phyloP scores from a whole-genome alignment of 768 basidiomycete species.

The Lactifluus volemus region DNA sequence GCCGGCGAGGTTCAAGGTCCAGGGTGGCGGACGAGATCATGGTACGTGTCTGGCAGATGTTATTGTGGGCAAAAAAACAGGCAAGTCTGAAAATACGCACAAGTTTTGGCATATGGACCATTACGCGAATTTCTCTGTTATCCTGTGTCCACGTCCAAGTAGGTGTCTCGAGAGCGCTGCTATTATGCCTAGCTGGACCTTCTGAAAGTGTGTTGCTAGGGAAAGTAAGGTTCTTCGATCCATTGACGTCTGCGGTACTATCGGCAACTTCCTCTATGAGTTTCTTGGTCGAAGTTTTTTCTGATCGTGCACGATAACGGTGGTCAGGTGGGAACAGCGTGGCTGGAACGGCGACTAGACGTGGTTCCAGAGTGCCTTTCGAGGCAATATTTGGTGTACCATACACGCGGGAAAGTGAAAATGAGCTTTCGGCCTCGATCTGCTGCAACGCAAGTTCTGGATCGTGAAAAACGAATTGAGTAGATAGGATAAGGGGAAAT shows the following conservation, averaged over 20 bases:
- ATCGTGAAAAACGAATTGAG: not conserved
- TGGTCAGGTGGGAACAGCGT: slow-evolving; percentile 29
- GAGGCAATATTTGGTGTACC: slow-evolving; percentile 67
- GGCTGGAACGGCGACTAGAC: slow-evolving; percentile 48
- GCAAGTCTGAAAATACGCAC: slow-evolving; percentile 33
- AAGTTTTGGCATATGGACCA: slow-evolving; percentile 45
- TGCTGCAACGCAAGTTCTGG: slow-evolving; percentile 62
- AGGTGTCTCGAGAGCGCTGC: slow-evolving; percentile 23
- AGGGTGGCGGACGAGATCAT: slow-evolving; percentile 42
- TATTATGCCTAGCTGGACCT: not conserved
- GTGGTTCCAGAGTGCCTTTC: slow-evolving; percentile 58
- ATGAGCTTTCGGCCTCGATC: slow-evolving; percentile 49
- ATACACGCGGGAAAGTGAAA: slow-evolving; percentile 60
- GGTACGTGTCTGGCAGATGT: slow-evolving; percentile 35
- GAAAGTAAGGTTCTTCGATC: slow-evolving; percentile 30
- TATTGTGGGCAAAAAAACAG: not conserved
- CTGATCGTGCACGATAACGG: slow-evolving; percentile 12
- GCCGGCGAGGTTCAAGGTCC: slow-evolving; percentile 54
- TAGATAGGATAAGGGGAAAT: not conserved
- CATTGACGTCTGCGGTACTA: slow-evolving; percentile 28
- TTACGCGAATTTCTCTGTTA: slow-evolving; percentile 37
- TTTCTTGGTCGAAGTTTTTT: slow-evolving; percentile 25
- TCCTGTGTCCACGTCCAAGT: slow-evolving; percentile 49
- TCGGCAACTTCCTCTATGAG: slow-evolving; percentile 40
- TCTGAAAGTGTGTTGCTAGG: not conserved